These are phyloP conservation scores for Venturiaceae sp. DNA, from an alignment of 2,329 filamentous ascomycete species.

Conservation along the genomic window DNA sequence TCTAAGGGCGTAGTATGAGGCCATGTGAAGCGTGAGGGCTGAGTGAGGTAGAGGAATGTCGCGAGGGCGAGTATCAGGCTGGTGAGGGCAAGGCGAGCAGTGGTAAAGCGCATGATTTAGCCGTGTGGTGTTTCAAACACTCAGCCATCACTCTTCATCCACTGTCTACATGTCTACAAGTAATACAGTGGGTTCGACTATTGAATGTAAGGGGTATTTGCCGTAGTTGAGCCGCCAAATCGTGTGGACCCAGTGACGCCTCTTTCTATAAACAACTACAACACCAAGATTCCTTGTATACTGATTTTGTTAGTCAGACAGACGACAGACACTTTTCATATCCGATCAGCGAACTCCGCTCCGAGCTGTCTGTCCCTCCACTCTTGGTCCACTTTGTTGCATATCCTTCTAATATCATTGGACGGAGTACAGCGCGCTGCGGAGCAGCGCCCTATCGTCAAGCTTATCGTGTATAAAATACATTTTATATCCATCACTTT, in stretches of 20 bases:
- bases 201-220: too few species aligned
- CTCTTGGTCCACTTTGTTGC: too few species aligned
- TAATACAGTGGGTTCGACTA: too few species aligned
- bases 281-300: background rate
- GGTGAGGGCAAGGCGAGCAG: background rate
- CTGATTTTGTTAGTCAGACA: background rate
- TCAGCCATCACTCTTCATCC: background rate
- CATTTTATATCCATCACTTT: too few species aligned
- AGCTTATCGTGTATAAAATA: background rate
- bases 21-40: background rate
- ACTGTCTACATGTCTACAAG: too few species aligned
- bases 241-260: background rate
- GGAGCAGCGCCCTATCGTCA: background rate
- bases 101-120: background rate
- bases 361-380: background rate
- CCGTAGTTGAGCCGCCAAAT: too few species aligned
- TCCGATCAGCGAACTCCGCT: background rate
- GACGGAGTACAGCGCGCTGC: background rate
- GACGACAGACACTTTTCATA: background rate
- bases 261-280: background rate
- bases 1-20: background rate
- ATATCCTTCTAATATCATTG: background rate
- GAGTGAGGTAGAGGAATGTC: background rate
- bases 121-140: background rate
- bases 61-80: background rate